A percentile compares a stretch with the other conserved stretches of the same genome.
These are phyloP conservation scores for Suhomyces tanzawaensis DNA, from an alignment of 805 yeast species.

Conservation along the genomic window DNA sequence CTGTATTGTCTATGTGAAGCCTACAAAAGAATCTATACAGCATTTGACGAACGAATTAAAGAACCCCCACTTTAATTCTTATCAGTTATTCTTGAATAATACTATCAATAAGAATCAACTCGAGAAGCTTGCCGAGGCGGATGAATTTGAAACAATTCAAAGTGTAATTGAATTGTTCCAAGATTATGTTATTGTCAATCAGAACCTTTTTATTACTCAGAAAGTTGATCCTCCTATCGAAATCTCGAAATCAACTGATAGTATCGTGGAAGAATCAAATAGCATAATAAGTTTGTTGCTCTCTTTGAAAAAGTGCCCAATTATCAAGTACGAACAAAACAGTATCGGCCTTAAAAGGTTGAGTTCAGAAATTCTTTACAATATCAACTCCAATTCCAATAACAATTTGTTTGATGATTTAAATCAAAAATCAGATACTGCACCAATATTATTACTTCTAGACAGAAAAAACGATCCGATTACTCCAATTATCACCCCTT, in stretches of 20 bases:
- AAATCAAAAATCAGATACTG: slow-evolving; percentile 57
- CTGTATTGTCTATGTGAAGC: slow-evolving; percentile 78
- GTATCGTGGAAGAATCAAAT: slow-evolving; percentile 33
- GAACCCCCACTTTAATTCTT: slow-evolving; percentile 75
- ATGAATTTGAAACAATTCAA: slow-evolving; percentile 75
- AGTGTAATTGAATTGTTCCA: slow-evolving; percentile 81
- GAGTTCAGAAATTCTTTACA: slow-evolving; percentile 62
- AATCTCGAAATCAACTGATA: not conserved
- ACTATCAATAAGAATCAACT: slow-evolving; percentile 70
- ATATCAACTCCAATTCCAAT: slow-evolving; percentile 53
- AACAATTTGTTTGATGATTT: slow-evolving; percentile 62
- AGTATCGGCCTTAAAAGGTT: slow-evolving; percentile 63
- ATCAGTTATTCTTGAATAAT: slow-evolving; percentile 78
- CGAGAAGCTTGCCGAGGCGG: slow-evolving; percentile 87
- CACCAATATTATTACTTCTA: slow-evolving; percentile 71
- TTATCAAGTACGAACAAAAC: slow-evolving; percentile 72
- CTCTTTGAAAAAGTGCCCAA: slow-evolving; percentile 74
- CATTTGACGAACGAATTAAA: slow-evolving; percentile 63
- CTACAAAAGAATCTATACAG: slow-evolving; percentile 62
- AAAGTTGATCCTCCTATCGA: slow-evolving; percentile 16
- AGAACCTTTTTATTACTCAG: slow-evolving; percentile 51
- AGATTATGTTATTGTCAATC: slow-evolving; percentile 75
- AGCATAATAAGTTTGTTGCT: slow-evolving; percentile 56
- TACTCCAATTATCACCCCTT: slow-evolving; percentile 88
- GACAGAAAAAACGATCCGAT: slow-evolving; percentile 90